Base-by-base conservation (phyloP, 306 rosid species). In the Acacia crassicarpa region DNA sequence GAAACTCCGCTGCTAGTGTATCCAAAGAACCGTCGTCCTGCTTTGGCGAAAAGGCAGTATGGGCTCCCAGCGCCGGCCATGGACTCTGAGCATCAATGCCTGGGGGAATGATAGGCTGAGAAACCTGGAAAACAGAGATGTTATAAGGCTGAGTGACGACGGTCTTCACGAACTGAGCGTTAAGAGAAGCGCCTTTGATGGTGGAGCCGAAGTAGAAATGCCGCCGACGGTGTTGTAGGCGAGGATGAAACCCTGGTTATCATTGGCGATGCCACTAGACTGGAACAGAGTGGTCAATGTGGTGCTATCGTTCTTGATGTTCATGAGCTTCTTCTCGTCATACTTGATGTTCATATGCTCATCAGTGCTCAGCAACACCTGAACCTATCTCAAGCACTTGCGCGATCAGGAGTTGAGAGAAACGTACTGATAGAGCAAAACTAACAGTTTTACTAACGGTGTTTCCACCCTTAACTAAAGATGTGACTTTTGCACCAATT, bases 201-300 rank as follows among this genome's bases (percentile, higher is more conserved):
- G 90, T 89, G 0, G 94, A 87, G 3, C 91, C 91, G 20, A 94
- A 92, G 41, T 87, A 82, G 2, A 91, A 67, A 38, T 84, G 0
- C 92, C 92, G 30, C 88, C 91, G 5, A 84, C 87, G 4, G 86
- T 0, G 1, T 79, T 43, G 0, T 58, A 32, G 9, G 86, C 88
- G 43, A 76, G 83, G 75, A 94, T 0, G 81, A 89, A 91, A 0
- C 98, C 97, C 61, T 89, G 87, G 0, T 76, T 69, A 38, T 63
- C 30, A 0, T 0, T 9, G 13, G 98, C 94, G 0, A 33, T 1
- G 8, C 97, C 95, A 15, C 88, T 76, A 51, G 94, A 8, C 16
- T 94, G 95, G 80, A 67, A 90, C 40, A 94, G 80, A 16, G 96
- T 90, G 27, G 98, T 85, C 20, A 94, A 32, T 5, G 5, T 11